These are phyloP conservation scores for Areca catechu DNA, from an alignment of 176 grass and related monocot species.

Conservation along the genomic window DNA sequence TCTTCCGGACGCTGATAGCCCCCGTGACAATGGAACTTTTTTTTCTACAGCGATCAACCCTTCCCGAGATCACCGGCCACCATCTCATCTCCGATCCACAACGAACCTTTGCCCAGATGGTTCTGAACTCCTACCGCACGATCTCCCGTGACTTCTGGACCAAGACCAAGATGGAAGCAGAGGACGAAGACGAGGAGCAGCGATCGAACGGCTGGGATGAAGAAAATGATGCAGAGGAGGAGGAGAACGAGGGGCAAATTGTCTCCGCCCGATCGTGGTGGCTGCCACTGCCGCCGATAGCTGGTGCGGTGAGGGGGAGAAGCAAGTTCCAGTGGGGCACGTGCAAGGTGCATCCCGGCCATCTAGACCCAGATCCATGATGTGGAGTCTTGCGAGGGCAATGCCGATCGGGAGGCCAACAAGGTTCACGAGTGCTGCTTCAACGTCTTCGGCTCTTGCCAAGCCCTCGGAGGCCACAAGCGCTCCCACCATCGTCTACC, in stretches of 20 bases:
- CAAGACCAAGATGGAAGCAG: constrained; percentile 16
- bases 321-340: constrained; percentile 49
- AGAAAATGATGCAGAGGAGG: not conserved
- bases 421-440: constrained; percentile 71
- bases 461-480: constrained; percentile 92
- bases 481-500: constrained; percentile 36
- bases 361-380: too few species aligned
- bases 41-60: too few species aligned
- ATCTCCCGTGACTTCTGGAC: constrained; percentile 68
- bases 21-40: too few species aligned
- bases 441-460: constrained; percentile 67
- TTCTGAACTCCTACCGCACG: too few species aligned
- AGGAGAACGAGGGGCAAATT: constrained; percentile 21
- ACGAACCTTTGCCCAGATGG: too few species aligned
- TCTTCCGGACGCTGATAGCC: too few species aligned
- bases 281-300: not conserved
- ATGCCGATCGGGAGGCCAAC: not conserved
- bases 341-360: constrained; percentile 44
- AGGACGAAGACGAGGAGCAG: constrained; percentile 15
- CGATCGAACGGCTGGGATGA: not conserved
- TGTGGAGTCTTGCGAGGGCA: too few species aligned
- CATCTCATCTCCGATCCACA: too few species aligned
- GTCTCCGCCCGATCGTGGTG: constrained; percentile 24
- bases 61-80: too few species aligned
- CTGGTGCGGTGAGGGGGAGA: constrained; percentile 5